Base-by-base conservation (phyloP, 805 yeast genomes). In the Jamesozyma hellenica region DNA sequence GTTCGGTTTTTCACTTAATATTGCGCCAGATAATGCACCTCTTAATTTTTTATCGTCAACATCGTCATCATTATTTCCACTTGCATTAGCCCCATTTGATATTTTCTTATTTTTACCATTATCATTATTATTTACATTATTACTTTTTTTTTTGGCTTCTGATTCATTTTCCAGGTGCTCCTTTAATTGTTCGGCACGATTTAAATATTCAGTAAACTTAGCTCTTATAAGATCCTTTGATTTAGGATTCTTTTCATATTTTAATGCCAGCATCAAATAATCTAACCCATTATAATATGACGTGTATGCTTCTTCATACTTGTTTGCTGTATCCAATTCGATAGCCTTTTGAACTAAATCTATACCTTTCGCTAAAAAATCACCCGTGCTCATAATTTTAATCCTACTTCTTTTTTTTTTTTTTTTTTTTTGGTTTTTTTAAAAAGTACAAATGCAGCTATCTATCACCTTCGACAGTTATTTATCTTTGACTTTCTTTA, bases 331-430 rank as follows among this genome's bases (percentile, higher is more conserved):
- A 58, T 92, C 98, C 5, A 94, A 86, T 58, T 87, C 96, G 40
- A 92, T 87, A 18, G 98, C 98, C 61, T 81, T 82, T 57, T 87
- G 94, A 15, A 92, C 94, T 28, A 87, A 71, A 46, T 87, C 96
- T 18, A 92, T 87, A n/a, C 96, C 98, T 58, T 92, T 92, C 43
- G 82, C 79, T 32, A 92, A 71, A 59, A 90, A 90, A 56, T 90
- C 95, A 10, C 74, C 74, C 6, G 79, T 66, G 34, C 70, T 66
- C 65, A 61, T 64, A 28, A 15, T n/a, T 31, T 17, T 18, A n/a
- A n/a, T n/a, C n/a, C n/a, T n/a, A n/a, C n/a, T n/a, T n/a, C n/a
- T n/a, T n/a, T n/a, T 21, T 21, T 21, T 21, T 21, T 21, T 5
- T 5, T 21, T 8, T 8, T 21, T 21, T 21, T 8, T 21, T 6